Base-by-base conservation (phyloP, 2,329 filamentous ascomycete species). In the Colletotrichum musicola region DNA sequence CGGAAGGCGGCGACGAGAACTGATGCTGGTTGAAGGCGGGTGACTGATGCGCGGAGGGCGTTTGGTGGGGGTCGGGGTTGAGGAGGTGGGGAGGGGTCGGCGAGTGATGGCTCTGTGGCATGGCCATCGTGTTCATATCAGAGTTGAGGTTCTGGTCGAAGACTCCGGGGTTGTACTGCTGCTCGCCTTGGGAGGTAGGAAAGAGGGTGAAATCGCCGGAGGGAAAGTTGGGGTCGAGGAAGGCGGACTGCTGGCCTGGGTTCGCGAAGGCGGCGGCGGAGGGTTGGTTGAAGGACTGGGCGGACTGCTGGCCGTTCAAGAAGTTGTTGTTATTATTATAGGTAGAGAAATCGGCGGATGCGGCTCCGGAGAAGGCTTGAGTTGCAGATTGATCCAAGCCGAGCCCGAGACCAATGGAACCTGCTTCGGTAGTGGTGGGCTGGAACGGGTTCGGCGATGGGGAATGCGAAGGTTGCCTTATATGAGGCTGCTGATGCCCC, bases 151-250 rank as follows among this genome's bases (percentile, higher is more conserved):
- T 78, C 64, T 81, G 81, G 71, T 85, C 84, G 68, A 93, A 92
- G 69, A 90, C 83, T 22, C 90, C 86, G 13, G 88, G 80, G 74
- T 88, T 88, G 75, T 90, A 89, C 74, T 89, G 87, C 70, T 89
- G 86, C 70, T 84, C 82, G 57, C 80, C 81, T 65, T 84, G 81
- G 72, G 84, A 82, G 9, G 59, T 40, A 61, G 89, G 86, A 74
- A 92, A 93, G 73, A 92, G 84, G 57, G 88, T 87, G 77, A 91
- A 91, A 79, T 92, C 89, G 69, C 81, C 81, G 74, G 83, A 81
- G 76, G 81, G 81, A 71, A 88, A 86, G 71, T 84, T 86, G 18
- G 85, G 77, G 49, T 83, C 81, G 49, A 90, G 75, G 71, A 85
- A 88, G 73, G 75, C 76, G 61, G 79, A 72, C 70, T 85, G 83